These are phyloP conservation scores for Pythium sukuiense DNA, from an alignment of 352 stramenopile species.

Conservation along the genomic window DNA sequence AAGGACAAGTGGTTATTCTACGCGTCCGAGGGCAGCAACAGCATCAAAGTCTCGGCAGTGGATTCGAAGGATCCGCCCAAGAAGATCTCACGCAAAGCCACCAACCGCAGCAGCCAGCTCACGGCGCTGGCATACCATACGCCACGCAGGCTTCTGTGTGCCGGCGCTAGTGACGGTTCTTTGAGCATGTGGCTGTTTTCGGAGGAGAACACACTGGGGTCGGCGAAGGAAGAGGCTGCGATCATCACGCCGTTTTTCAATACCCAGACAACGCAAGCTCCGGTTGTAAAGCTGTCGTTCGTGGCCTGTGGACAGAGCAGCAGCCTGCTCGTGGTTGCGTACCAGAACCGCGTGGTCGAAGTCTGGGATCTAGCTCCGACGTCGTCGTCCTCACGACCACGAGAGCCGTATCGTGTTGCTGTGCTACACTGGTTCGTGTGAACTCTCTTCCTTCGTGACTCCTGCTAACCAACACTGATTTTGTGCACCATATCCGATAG, in stretches of 20 bases:
- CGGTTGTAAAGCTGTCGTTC: conserved; percentile 51
- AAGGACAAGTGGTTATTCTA: conserved; percentile 72
- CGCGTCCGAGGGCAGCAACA: conserved; percentile 69
- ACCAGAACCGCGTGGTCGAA: conserved; percentile 60
- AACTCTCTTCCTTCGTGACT: background rate
- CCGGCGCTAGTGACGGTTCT: conserved; percentile 61
- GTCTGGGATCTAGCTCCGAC: conserved; percentile 38
- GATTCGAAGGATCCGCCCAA: conserved; percentile 52
- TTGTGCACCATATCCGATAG: conserved; percentile 20
- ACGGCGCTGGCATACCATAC: conserved; percentile 60
- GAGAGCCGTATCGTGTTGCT: conserved; percentile 36
- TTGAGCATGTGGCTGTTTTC: conserved; percentile 65
- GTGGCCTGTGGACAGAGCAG: conserved; percentile 19
- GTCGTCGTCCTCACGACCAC: conserved; percentile 6
- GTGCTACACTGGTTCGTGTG: conserved; percentile 33
- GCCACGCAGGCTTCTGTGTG: conserved; percentile 46
- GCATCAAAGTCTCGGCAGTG: conserved; percentile 50
- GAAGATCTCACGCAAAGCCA: conserved; percentile 73
- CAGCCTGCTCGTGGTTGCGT: conserved; percentile 44
- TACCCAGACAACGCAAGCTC: conserved; percentile 37
- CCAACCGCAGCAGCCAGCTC: conserved; percentile 55
- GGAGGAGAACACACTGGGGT: conserved; percentile 37
- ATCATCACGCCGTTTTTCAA: conserved; percentile 34
- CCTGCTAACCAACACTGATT: background rate
- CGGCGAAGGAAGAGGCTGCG: conserved; percentile 36